Conservation (phyloP, 495 filamentous ascomycete species). For the Pyrenula massariospora region DNA sequence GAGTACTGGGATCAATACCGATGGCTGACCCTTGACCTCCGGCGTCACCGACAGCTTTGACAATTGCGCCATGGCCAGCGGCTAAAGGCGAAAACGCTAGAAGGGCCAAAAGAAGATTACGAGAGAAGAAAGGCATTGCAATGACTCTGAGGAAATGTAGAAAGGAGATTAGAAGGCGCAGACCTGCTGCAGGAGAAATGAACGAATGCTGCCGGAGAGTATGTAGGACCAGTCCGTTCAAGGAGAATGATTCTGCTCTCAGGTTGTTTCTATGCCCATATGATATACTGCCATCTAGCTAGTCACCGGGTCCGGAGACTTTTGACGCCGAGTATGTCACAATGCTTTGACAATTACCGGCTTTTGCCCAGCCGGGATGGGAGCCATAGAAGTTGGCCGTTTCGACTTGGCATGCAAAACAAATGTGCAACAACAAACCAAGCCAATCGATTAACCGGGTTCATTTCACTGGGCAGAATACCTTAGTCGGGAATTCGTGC, state of each 20-base stretch:
- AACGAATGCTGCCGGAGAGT: neutral
- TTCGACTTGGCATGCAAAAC: neutral
- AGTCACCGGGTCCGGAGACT: neutral
- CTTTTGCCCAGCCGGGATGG: neutral
- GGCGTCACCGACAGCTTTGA: neutral
- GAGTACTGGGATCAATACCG: conserved; percentile 6
- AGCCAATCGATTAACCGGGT: neutral
- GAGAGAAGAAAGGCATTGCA: neutral
- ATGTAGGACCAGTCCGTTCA: neutral
- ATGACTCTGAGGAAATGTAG: neutral
- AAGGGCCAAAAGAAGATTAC: neutral
- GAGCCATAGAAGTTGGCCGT: neutral
- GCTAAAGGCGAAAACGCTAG: neutral
- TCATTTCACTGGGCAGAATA: neutral
- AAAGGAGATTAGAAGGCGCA: neutral
- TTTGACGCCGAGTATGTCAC: neutral
- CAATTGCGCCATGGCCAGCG: neutral
- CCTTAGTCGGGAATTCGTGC: neutral
- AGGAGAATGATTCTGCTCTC: neutral
- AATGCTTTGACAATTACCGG: neutral
- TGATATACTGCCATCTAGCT: neutral
- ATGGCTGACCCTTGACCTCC: neutral
- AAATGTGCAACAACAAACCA: neutral
- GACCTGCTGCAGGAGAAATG: neutral
- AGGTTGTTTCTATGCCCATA: neutral